Evolutionary conservation across 2,329 filamentous ascomycete species (phyloP).

Genomic region (Aspergillus persii): DNA sequence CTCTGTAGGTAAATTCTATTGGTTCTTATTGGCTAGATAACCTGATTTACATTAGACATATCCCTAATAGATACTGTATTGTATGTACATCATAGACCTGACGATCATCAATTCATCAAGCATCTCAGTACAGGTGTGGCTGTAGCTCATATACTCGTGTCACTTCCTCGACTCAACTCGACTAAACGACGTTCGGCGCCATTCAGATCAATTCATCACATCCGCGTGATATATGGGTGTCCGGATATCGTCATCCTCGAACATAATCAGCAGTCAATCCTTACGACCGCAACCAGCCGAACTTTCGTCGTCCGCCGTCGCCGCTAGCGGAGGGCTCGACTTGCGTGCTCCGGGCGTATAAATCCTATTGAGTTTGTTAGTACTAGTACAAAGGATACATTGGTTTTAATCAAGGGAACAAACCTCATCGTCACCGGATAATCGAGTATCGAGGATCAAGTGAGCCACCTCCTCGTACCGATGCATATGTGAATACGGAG

Average conservation of each 20-base stretch:
- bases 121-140: constrained; percentile 7
- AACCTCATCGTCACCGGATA: constrained; percentile 86
- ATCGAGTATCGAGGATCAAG: constrained; percentile 75
- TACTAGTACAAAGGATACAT: neutral
- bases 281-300: constrained; percentile 43
- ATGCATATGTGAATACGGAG: constrained; percentile 70
- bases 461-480: constrained; percentile 69
- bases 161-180: neutral
- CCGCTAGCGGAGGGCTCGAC: constrained; percentile 48
- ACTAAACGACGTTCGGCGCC: neutral
- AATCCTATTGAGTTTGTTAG: constrained; percentile 44
- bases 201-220: neutral
- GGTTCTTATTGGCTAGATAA: neutral
- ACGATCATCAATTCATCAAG: constrained; percentile 19
- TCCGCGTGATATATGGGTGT: neutral
- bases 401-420: constrained; percentile 33
- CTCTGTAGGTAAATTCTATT: neutral
- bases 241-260: neutral
- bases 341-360: constrained; percentile 58
- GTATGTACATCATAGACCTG: constrained; percentile 22
- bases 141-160: constrained; percentile 9
- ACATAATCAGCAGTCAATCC: neutral
- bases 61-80: constrained; percentile 6
- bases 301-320: constrained; percentile 41
- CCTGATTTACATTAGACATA: neutral